Conservation (phyloP, 208 protist species). For the Acanthamoeba castellanii region DNA sequence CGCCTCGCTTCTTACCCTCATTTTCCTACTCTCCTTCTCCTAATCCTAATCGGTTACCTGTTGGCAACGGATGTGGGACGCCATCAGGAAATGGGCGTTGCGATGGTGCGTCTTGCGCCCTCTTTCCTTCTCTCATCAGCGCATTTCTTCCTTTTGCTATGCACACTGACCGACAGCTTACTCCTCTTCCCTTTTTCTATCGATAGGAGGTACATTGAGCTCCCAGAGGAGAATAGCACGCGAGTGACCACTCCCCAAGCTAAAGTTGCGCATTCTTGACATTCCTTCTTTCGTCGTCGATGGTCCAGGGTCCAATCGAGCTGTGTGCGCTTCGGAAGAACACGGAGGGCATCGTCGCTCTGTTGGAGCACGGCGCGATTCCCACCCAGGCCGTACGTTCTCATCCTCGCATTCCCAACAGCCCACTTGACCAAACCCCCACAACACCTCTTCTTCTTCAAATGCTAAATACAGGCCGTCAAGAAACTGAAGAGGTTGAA, state of each 20-base stretch:
- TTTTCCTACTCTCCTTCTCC: not conserved
- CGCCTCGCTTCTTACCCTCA: not conserved
- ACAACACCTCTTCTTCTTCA: too few species aligned
- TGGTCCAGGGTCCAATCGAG: constrained; percentile 25
- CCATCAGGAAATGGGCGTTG: constrained; percentile 16
- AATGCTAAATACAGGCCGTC: not conserved
- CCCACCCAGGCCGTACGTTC: not conserved
- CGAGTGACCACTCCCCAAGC: too few species aligned
- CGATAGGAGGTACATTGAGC: not conserved
- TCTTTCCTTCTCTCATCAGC: not conserved
- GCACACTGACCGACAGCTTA: not conserved
- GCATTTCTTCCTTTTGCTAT: not conserved
- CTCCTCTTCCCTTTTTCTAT: not conserved
- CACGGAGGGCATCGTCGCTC: constrained; percentile 11
- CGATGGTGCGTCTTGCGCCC: not conserved
- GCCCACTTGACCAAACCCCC: too few species aligned
- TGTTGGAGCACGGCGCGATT: constrained; percentile 37
- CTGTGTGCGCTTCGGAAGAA: constrained; percentile 10
- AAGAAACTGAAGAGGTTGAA: constrained; percentile 36
- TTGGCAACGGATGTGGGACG: not conserved
- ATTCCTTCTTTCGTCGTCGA: too few species aligned
- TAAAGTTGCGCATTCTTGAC: too few species aligned
- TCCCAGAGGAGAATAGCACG: too few species aligned
- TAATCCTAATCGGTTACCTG: not conserved
- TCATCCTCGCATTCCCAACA: too few species aligned